A percentile compares a stretch with the other conserved stretches of the same genome.
Conservation (phyloP, 176 grass and related monocot genomes). For the Carex cristatella region DNA sequence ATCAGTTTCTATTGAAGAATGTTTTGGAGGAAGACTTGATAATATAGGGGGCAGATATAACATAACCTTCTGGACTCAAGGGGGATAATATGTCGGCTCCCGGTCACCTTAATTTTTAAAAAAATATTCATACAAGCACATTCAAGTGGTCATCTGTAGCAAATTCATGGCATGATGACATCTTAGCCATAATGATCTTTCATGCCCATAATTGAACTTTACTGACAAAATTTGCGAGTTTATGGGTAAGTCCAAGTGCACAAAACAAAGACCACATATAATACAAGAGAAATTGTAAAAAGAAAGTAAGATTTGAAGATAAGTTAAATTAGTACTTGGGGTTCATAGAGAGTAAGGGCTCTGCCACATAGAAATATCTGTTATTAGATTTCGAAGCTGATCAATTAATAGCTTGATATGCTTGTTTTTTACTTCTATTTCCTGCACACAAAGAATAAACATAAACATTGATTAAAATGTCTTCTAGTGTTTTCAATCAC, state of each 20-base stretch:
- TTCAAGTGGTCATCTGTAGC: not conserved
- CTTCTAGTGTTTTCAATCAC: not conserved
- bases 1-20: not conserved
- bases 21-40: not conserved
- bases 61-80: not conserved
- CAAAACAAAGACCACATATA: not conserved
- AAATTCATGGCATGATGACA: not conserved
- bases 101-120: not conserved
- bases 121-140: not conserved
- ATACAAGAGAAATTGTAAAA: not conserved
- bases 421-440: constrained; percentile 85
- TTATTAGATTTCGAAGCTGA: constrained; percentile 72
- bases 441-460: constrained; percentile 54
- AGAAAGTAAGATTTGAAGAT: not conserved
- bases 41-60: not conserved
- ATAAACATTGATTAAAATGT: not conserved
- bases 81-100: not conserved
- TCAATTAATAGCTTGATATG: constrained; percentile 68
- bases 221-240: not conserved
- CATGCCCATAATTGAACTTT: not conserved
- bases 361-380: constrained; percentile 91
- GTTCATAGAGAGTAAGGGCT: constrained; percentile 64
- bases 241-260: not conserved
- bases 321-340: not conserved
- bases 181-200: not conserved